Evolutionary conservation across 805 yeast species (phyloP).

Genomic region (Candida ulmi): DNA sequence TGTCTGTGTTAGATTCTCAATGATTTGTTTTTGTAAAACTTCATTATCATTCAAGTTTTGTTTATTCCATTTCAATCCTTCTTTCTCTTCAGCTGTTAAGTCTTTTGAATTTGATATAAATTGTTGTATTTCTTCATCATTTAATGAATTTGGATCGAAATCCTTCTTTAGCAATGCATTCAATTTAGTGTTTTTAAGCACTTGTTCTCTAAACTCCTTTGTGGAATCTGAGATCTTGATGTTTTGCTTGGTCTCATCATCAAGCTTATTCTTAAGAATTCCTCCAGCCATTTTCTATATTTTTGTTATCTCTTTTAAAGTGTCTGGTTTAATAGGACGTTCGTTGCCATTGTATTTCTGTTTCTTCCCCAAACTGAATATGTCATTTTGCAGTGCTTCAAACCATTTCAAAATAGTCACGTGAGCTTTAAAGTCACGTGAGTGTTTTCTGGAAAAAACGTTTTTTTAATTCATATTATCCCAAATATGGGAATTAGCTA

Average conservation of each 20-base stretch:
- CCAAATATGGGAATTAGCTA: too few relatives aligned
- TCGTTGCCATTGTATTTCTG: not conserved
- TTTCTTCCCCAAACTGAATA: too few relatives aligned
- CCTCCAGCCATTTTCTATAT: slow-evolving; percentile 37
- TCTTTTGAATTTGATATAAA: slow-evolving; percentile 5
- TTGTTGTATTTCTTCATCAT: slow-evolving; percentile 12
- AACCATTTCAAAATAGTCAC: too few relatives aligned
- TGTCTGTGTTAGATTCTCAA: slow-evolving; percentile 41
- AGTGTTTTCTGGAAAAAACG: too few relatives aligned
- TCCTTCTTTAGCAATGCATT: slow-evolving; percentile 53
- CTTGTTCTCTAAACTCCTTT: slow-evolving; percentile 54
- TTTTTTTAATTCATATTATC: too few relatives aligned
- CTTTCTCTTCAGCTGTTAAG: slow-evolving; percentile 12
- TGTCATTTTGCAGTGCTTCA: too few relatives aligned
- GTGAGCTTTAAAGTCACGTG: too few relatives aligned
- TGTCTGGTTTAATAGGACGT: not conserved
- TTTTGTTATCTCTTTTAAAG: not conserved
- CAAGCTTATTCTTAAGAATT: slow-evolving; percentile 45
- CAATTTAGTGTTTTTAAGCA: slow-evolving; percentile 69
- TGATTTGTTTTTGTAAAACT: slow-evolving; percentile 60
- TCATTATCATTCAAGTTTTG: slow-evolving; percentile 58
- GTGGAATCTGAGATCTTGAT: slow-evolving; percentile 30
- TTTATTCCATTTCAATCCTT: slow-evolving; percentile 79
- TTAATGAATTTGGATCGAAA: slow-evolving; percentile 19
- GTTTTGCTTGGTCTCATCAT: slow-evolving; percentile 23